These are phyloP conservation scores for Corynespora cassiicola DNA, from an alignment of 2,329 filamentous ascomycete species.

Conservation along the genomic window DNA sequence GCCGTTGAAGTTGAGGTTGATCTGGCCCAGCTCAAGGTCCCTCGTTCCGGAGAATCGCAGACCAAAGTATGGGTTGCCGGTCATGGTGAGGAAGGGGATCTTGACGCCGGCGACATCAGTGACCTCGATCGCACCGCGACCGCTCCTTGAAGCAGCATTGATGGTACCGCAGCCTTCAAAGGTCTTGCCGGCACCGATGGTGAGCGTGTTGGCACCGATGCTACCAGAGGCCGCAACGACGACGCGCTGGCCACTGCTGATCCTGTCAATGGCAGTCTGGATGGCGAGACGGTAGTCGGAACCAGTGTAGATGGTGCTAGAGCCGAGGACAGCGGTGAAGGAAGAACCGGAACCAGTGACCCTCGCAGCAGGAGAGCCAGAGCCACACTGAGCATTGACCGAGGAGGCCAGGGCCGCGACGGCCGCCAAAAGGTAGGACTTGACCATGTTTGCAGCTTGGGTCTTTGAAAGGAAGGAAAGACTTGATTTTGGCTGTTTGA, in stretches of 20 bases:
- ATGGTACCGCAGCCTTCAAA: slow-evolving; percentile 67
- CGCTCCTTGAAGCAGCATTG: slow-evolving; percentile 50
- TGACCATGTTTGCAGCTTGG: slow-evolving; percentile 48
- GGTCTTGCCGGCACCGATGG: slow-evolving; percentile 59
- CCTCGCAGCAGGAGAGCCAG: slow-evolving; percentile 53
- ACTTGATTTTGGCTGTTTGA: too few relatives aligned
- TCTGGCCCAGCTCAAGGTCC: slow-evolving; percentile 57
- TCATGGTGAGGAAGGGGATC: slow-evolving; percentile 65
- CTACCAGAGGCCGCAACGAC: slow-evolving; percentile 62
- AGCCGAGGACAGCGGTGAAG: slow-evolving; percentile 55
- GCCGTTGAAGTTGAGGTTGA: slow-evolving; percentile 62
- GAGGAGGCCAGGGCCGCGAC: slow-evolving; percentile 50
- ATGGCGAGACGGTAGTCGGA: slow-evolving; percentile 62
- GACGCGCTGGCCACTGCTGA: slow-evolving; percentile 60
- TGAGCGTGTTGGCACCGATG: slow-evolving; percentile 61
- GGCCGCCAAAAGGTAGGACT: slow-evolving; percentile 46
- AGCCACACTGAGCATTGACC: slow-evolving; percentile 55
- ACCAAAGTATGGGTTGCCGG: slow-evolving; percentile 64
- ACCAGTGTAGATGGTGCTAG: slow-evolving; percentile 57
- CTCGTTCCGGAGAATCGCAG: slow-evolving; percentile 61
- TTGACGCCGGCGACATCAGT: slow-evolving; percentile 56
- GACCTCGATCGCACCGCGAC: slow-evolving; percentile 62
- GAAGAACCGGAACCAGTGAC: slow-evolving; percentile 57
- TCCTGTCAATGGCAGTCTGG: slow-evolving; percentile 60
- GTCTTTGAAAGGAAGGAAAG: too few relatives aligned